A percentile compares a stretch with the other conserved stretches of the same genome.
These are phyloP conservation scores for Nematodospora anomalae DNA, from an alignment of 1,139 yeast species.

Conservation along the genomic window DNA sequence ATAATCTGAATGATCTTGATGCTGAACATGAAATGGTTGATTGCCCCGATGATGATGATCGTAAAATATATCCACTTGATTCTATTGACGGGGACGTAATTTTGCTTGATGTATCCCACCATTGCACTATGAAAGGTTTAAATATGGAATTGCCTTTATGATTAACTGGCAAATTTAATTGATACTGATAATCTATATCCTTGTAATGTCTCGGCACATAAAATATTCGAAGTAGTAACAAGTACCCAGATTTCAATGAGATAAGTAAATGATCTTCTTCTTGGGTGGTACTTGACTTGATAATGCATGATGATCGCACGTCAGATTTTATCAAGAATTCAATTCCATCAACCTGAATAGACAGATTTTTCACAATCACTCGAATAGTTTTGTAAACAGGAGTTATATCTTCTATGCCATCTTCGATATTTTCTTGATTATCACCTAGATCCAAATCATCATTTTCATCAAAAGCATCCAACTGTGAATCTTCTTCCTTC, in stretches of 20 bases:
- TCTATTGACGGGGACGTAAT: conserved; percentile 24
- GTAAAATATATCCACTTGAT: conserved; percentile 36
- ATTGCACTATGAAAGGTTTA: conserved; percentile 51
- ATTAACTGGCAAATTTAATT: conserved; percentile 9
- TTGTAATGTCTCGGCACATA: conserved; percentile 32
- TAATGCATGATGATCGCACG: conserved; percentile 37
- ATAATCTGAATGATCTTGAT: conserved; percentile 38
- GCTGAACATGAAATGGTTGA: conserved; percentile 42
- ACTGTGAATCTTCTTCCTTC: conserved; percentile 42
- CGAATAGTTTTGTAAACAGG: conserved; percentile 15
- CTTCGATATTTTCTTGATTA: neutral
- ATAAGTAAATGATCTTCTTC: conserved; percentile 47
- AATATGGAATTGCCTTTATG: conserved; percentile 20
- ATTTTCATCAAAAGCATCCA: conserved; percentile 39
- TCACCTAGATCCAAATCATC: conserved; percentile 21
- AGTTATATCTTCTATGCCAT: neutral
- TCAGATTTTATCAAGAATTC: conserved; percentile 36
- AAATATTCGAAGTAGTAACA: conserved; percentile 38
- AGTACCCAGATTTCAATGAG: conserved; percentile 42
- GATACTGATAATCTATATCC: conserved; percentile 28
- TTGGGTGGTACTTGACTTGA: conserved; percentile 19
- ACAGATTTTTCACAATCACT: conserved; percentile 36
- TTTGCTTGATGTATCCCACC: conserved; percentile 44
- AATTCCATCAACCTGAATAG: conserved; percentile 34
- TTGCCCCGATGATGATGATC: conserved; percentile 32